phyloP scores from a whole-genome alignment of 352 stramenopile genomes.

The Globisporangium paroecandrum region DNA sequence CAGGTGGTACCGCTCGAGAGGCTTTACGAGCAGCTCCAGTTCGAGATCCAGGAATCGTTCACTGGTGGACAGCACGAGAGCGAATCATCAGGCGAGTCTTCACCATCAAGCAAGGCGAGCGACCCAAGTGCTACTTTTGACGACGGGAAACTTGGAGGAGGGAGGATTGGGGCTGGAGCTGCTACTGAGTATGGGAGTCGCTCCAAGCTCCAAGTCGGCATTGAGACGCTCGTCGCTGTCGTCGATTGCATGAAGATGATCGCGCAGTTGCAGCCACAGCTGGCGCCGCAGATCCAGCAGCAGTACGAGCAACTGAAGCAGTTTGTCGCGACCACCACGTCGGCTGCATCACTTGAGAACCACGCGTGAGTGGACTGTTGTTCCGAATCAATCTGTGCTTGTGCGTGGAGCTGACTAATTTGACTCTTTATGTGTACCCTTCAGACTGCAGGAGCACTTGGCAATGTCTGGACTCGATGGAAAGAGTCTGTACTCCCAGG shows the following conservation, averaged over 20 bases:
- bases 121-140: conserved; percentile 28
- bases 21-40: conserved; percentile 40
- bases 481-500: conserved; percentile 25
- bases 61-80: conserved; percentile 19
- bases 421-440: neutral
- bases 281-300: conserved; percentile 22
- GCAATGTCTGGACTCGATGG: neutral
- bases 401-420: neutral
- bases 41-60: conserved; percentile 24
- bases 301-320: conserved; percentile 29
- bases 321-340: neutral
- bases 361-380: conserved; percentile 7
- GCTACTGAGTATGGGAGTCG: conserved; percentile 11
- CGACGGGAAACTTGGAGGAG: conserved; percentile 31
- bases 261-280: conserved; percentile 26
- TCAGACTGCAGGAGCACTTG: conserved; percentile 13
- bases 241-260: conserved; percentile 37
- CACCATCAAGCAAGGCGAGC: neutral
- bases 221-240: conserved; percentile 37
- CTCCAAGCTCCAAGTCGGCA: conserved; percentile 12
- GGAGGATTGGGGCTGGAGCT: conserved; percentile 12
- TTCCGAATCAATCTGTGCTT: no score
- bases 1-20: conserved; percentile 33
- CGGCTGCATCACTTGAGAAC: conserved; percentile 7
- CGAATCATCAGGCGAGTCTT: conserved; percentile 18